Base-by-base conservation (phyloP, 192 early-diverging fungal species). In the Linnemannia zychae region DNA sequence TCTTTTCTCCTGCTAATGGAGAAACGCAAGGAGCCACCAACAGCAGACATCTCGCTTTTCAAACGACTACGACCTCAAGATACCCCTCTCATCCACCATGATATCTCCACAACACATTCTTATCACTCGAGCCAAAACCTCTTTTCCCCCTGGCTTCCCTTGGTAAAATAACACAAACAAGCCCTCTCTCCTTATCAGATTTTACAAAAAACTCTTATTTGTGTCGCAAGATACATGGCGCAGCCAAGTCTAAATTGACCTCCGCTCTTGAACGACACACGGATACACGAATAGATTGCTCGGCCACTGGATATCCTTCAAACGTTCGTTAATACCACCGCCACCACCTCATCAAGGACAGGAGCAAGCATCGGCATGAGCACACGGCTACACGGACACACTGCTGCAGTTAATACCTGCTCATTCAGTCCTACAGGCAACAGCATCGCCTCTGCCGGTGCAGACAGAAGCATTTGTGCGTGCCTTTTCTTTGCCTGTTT, bases 391-490 rank as follows among this genome's bases (percentile, higher is more conserved):
- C 67, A 40, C 36, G 67, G 67, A 0, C 67, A 69, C 36, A 38
- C 36, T 22, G 67, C 18, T 18, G 67, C 33, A 40, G 67, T 69
- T 20, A 22, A 69, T 31, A 38, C 67, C 36, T 69, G 67, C 37
- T 20, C 33, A 40, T 69, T 69, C 18, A 69, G 67, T 38, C 67
- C 67, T 18, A n/a, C 36, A 6, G 67, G 67, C 33, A 69, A n/a
- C 0, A 36, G n/a, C 38, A 40, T 40, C 18, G 67, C 67, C 36
- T 69, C 67, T 3, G 67, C 67, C 16, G 67, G 67, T 20, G 38
- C 36, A 34, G 67, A 69, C 36, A 36, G n/a, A n/a, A 69, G 67
- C 67, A 69, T 69, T 20, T 69, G 67, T 63, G 22, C 17, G 34
- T 70, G 13, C 20, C 18, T 46, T 70, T 17, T 46, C 33, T 20